Conservation (phyloP, 805 yeast species). For the Scheffersomyces amazonensis region DNA sequence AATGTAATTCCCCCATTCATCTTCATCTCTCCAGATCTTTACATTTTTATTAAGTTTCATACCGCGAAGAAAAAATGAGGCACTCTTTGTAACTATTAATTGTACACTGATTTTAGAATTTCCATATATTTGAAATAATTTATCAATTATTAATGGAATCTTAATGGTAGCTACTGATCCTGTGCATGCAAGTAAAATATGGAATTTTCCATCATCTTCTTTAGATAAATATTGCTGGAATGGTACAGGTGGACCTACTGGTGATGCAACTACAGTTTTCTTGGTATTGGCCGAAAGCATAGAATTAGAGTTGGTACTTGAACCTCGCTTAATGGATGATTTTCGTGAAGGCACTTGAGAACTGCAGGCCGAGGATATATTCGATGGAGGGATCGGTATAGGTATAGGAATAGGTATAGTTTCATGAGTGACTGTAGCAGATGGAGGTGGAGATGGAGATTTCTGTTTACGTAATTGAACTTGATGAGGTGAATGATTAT, state of each 20-base stretch:
- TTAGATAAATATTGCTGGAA: constrained; percentile 69
- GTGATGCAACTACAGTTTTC: constrained; percentile 55
- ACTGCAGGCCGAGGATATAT: not conserved
- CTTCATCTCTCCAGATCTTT: constrained; percentile 87
- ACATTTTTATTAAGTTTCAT: constrained; percentile 63
- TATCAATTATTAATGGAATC: constrained; percentile 84
- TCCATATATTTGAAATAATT: constrained; percentile 77
- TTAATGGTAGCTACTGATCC: constrained; percentile 97
- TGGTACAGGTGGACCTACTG: constrained; percentile 66
- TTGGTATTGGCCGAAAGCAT: constrained; percentile 21
- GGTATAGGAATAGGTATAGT: constrained; percentile 5
- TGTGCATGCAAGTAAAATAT: constrained; percentile 86
- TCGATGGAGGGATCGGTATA: no score
- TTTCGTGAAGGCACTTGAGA: not conserved
- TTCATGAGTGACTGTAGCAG: constrained; percentile 1
- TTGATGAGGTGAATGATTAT: not conserved
- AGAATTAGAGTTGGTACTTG: constrained; percentile 1
- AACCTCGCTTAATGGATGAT: not conserved
- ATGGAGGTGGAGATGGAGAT: constrained; percentile 10
- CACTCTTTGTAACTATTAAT: constrained; percentile 78
- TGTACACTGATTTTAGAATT: constrained; percentile 71
- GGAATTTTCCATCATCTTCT: constrained; percentile 81
- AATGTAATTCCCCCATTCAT: constrained; percentile 71
- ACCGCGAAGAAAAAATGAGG: constrained; percentile 67
- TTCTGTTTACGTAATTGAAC: not conserved